Evolutionary conservation across 2,329 filamentous ascomycete genomes (phyloP), one percentile per base, ranked within the genome.

Genomic region (Ceratocystis variospora): DNA sequence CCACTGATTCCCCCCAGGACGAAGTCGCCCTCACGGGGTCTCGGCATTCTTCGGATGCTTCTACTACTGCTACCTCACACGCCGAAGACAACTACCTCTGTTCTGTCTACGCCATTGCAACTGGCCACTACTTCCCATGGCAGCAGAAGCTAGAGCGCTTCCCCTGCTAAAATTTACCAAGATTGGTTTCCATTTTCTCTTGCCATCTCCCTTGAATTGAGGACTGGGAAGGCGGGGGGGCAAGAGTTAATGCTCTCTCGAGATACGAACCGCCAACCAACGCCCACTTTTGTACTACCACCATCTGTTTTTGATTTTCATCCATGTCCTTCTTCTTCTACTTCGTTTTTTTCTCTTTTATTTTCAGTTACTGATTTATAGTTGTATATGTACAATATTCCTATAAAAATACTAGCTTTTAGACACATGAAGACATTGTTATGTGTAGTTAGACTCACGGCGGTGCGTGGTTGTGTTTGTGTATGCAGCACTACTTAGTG

Each of bases 121-220:
- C 19, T 12, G 66, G 66, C 8, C 33, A 61, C 33, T 65, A 65
- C 2, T 65, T 68, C 19, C 57, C 63, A 5, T 68, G 66, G 66
- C 48, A 59, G 15, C 59, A 64, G 46, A 65, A 55, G 17, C 19
- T 67, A 46, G 44, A 63, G 33, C 62, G 46, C 7, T 50, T 53
- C 28, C 45, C 12, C 48, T 33, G 41, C 48, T 19, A 55, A 6
- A 22, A 25, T 19, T 5, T n/a, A 4, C 46, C 17, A 10, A 48
- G 17, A 41, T 15, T 41, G 10, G 37, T 10, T 12, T 37, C 33
- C 2, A 37, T 41, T 41, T 41, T 41, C 10, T 37, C 10, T 37
- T 37, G 3, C 17, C 4, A 48, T 48, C 45, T 10, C 17, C 2
- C 10, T 17, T 1, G 6, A 17, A 10, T 33, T 22, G 57, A 61